Evolutionary conservation across 495 filamentous ascomycete genomes (phyloP).

Genomic region (Aspergillus haitiensis): DNA sequence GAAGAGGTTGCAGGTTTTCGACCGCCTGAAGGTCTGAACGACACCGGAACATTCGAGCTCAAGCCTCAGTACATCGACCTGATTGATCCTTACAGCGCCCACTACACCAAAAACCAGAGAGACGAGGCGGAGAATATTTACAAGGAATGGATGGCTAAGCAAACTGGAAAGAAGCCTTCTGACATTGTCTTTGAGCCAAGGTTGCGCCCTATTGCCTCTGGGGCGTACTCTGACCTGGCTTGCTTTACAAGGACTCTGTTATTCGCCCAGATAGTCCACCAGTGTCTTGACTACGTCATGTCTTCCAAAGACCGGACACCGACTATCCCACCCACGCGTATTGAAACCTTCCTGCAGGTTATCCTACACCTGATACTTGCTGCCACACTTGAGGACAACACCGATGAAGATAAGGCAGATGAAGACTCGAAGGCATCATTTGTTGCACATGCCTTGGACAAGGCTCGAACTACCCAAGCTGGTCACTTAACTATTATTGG

Average conservation of each 20-base stretch:
- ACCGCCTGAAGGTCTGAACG: conserved; percentile 83
- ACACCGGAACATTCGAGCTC: conserved; percentile 90
- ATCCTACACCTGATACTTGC: conserved; percentile 83
- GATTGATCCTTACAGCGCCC: conserved; percentile 90
- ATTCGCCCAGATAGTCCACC: conserved; percentile 89
- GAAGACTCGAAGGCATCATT: conserved; percentile 59
- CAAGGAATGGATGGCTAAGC: conserved; percentile 81
- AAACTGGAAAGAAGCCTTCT: conserved; percentile 72
- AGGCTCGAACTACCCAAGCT: conserved; percentile 56
- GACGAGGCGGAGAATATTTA: conserved; percentile 92
- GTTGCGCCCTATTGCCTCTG: conserved; percentile 71
- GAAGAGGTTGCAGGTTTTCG: conserved; percentile 87
- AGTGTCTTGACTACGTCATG: conserved; percentile 76
- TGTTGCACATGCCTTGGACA: conserved; percentile 64
- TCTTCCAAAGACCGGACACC: conserved; percentile 64
- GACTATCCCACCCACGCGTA: conserved; percentile 70
- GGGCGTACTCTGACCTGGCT: conserved; percentile 71
- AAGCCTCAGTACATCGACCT: conserved; percentile 80
- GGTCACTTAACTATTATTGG: conserved; percentile 66
- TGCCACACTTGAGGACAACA: conserved; percentile 77
- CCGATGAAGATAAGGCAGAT: conserved; percentile 55
- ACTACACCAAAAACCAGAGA: conserved; percentile 95
- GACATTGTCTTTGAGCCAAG: conserved; percentile 95
- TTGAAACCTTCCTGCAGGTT: conserved; percentile 90
- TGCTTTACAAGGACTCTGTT: conserved; percentile 77